A percentile compares a stretch with the other conserved stretches of the same genome.
phyloP scores from a whole-genome alignment of 257 asterid genomes.

The Lavandula angustifolia region DNA sequence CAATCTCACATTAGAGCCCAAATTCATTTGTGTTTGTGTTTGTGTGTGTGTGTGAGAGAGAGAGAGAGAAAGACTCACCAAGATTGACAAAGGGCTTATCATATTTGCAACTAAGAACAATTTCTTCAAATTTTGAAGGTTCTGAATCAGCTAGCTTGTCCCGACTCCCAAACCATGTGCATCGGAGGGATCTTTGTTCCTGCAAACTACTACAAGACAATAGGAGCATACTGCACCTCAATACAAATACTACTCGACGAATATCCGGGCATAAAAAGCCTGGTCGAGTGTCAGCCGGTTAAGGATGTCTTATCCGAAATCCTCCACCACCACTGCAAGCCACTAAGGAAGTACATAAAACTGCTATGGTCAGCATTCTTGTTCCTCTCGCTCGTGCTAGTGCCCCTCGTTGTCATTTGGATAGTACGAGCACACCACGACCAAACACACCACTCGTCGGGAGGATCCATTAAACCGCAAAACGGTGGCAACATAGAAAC shows the following conservation, averaged over 20 bases:
- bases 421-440: constrained; percentile 43
- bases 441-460: constrained; percentile 33
- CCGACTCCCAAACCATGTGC: constrained; percentile 54
- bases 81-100: neutral
- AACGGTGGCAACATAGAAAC: constrained; percentile 36
- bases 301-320: constrained; percentile 61
- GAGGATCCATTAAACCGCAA: constrained; percentile 53
- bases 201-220: constrained; percentile 38
- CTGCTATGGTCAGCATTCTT: constrained; percentile 58
- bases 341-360: constrained; percentile 50
- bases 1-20: neutral
- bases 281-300: constrained; percentile 67
- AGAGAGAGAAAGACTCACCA: constrained; percentile 20
- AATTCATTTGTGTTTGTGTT: neutral
- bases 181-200: constrained; percentile 69
- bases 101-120: constrained; percentile 20
- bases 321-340: constrained; percentile 63
- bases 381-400: constrained; percentile 58
- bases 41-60: constrained; percentile 14
- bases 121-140: constrained; percentile 31
- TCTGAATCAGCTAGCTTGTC: constrained; percentile 58
- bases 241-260: constrained; percentile 61
- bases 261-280: constrained; percentile 65
- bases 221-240: constrained; percentile 58
- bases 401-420: constrained; percentile 57